Conservation (phyloP, 371 early-diverging fungal genomes). For the Dichotomocladium elegans region DNA sequence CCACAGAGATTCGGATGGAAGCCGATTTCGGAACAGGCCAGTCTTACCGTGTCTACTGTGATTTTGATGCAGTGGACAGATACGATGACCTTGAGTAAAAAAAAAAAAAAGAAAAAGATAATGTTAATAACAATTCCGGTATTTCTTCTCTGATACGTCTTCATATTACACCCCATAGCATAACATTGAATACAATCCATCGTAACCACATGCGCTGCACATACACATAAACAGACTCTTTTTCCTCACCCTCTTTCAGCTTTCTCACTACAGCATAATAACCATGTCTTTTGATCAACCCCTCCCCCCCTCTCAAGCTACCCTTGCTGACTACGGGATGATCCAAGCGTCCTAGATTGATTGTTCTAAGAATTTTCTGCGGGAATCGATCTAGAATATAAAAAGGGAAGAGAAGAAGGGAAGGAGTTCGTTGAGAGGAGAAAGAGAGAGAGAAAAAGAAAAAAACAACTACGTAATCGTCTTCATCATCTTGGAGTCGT, state of each 20-base stretch:
- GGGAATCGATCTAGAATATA: neutral
- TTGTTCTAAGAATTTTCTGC: slow-evolving; percentile 7
- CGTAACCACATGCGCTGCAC: too few species aligned
- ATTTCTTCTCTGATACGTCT: too few species aligned
- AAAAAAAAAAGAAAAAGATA: neutral
- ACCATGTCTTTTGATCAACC: neutral
- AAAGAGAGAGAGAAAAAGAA: neutral
- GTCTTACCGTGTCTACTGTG: slow-evolving; percentile 29
- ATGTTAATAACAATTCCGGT: too few species aligned
- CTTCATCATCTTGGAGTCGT: too few species aligned
- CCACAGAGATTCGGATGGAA: slow-evolving; percentile 44
- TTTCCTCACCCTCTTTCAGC: neutral
- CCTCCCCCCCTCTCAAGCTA: slow-evolving; percentile 1
- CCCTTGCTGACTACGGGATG: neutral
- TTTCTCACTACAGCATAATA: neutral
- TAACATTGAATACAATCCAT: too few species aligned
- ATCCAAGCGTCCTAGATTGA: neutral
- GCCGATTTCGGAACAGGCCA: slow-evolving; percentile 45
- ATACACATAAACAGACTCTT: neutral
- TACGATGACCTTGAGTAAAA: neutral
- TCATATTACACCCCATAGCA: too few species aligned
- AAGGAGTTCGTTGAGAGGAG: neutral
- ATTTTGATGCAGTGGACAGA: slow-evolving; percentile 34
- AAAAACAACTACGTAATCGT: neutral
- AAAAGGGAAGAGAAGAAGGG: neutral